phyloP scores from a whole-genome alignment of 75 land plant genomes.

The Pseudotsuga menziesii region DNA sequence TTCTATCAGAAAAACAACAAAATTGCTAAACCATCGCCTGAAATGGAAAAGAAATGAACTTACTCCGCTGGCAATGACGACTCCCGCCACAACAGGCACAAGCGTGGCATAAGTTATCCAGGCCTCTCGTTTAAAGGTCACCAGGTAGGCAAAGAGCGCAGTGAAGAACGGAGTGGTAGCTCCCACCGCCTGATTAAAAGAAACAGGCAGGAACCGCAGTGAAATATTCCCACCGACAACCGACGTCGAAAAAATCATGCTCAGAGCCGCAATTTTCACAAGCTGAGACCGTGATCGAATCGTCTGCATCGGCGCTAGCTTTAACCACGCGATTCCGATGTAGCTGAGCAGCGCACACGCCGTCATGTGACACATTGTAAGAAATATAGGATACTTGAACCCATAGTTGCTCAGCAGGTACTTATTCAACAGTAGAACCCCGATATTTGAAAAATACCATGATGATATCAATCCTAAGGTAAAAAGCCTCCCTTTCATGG shows the following conservation, averaged over 20 bases:
- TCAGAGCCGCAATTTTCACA: constrained; percentile 57
- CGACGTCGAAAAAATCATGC: constrained; percentile 59
- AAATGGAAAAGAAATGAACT: not conserved
- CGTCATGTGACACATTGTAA: constrained; percentile 83
- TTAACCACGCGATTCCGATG: constrained; percentile 68
- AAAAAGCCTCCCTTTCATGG: constrained; percentile 19
- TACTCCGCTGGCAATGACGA: constrained; percentile 77
- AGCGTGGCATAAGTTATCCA: constrained; percentile 63
- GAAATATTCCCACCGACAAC: constrained; percentile 79
- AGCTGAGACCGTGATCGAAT: constrained; percentile 66
- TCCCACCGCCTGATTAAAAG: constrained; percentile 69
- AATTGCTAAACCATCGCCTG: not conserved
- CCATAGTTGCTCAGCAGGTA: constrained; percentile 80
- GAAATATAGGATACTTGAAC: constrained; percentile 72
- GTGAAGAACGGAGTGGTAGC: constrained; percentile 45
- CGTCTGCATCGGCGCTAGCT: constrained; percentile 72
- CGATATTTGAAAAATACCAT: constrained; percentile 82
- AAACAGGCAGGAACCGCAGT: constrained; percentile 57
- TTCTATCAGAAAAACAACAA: not conserved
- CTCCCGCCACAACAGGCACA: constrained; percentile 71
- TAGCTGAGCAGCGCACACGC: constrained; percentile 71
- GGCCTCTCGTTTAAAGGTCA: constrained; percentile 65
- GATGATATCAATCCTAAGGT: constrained; percentile 40
- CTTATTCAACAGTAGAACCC: constrained; percentile 72
- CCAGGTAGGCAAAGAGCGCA: constrained; percentile 66